phyloP scores from a whole-genome alignment of 106 monocot species.

The Dendrobium catenatum region DNA sequence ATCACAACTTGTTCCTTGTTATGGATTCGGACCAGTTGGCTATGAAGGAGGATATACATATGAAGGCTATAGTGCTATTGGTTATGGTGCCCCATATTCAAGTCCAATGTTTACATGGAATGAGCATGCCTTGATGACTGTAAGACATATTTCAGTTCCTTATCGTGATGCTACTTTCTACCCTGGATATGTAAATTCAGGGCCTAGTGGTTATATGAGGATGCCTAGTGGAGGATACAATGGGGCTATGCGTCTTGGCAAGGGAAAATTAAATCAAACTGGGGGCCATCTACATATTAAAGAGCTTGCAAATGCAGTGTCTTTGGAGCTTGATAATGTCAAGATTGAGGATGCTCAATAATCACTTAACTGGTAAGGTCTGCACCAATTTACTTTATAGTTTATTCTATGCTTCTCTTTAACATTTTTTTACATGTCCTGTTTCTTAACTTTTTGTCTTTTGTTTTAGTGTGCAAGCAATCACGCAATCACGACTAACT shows the following conservation, averaged over 20 bases:
- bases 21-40: slow-evolving; percentile 16
- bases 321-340: neutral
- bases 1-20: slow-evolving; percentile 14
- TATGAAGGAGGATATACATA: slow-evolving; percentile 25
- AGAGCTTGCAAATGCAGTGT: neutral
- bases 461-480: neutral
- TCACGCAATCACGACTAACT: neutral
- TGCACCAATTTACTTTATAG: neutral
- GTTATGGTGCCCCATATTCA: slow-evolving; percentile 24
- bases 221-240: slow-evolving; percentile 14
- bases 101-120: slow-evolving; percentile 18
- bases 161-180: neutral
- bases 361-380: neutral
- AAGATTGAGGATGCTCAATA: neutral
- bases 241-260: neutral
- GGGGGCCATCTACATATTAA: slow-evolving; percentile 13
- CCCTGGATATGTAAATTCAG: slow-evolving; percentile 10
- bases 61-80: slow-evolving; percentile 22
- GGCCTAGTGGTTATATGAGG: slow-evolving; percentile 12
- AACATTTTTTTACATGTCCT: neutral
- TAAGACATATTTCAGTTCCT: slow-evolving; percentile 16
- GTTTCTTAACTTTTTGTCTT: neutral
- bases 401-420: neutral
- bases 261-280: slow-evolving; percentile 5
- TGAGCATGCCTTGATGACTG: slow-evolving; percentile 15